Percentiles rank a stretch among this genome's conserved stretches.
Conservation (phyloP, 2,329 filamentous ascomycete genomes). For the Colletotrichum sp. region DNA sequence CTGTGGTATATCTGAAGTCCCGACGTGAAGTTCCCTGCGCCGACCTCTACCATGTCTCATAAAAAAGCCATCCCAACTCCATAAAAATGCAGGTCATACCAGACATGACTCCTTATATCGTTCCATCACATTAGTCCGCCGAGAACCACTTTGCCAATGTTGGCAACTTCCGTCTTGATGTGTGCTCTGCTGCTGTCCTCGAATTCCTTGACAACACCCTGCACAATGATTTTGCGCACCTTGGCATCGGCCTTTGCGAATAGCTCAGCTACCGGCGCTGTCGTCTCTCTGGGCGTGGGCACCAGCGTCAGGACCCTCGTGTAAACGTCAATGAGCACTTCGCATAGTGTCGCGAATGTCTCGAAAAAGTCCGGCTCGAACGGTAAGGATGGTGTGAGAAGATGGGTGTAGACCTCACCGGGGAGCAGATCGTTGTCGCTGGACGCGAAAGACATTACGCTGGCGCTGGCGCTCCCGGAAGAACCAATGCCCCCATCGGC, state of each 20-base stretch:
- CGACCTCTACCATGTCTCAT: not conserved
- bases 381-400: constrained; percentile 89
- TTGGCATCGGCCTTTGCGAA: constrained; percentile 89
- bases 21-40: not conserved
- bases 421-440: constrained; percentile 72
- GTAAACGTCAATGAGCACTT: constrained; percentile 94
- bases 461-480: constrained; percentile 38
- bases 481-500: constrained; percentile 28
- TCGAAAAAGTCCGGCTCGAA: constrained; percentile 98
- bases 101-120: not conserved
- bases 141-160: constrained; percentile 86
- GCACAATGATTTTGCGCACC: constrained; percentile 87
- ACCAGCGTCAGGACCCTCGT: constrained; percentile 77
- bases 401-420: constrained; percentile 85
- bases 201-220: constrained; percentile 88
- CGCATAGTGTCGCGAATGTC: constrained; percentile 94
- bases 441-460: constrained; percentile 62
- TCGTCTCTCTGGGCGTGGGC: constrained; percentile 75
- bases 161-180: constrained; percentile 81
- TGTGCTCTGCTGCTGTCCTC: constrained; percentile 82
- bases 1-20: constrained; percentile 16
- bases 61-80: constrained; percentile 1
- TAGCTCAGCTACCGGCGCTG: constrained; percentile 74
- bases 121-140: constrained; percentile 75
- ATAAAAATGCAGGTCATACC: constrained; percentile 19